These are phyloP conservation scores for Rhynchosporium graminicola DNA, from an alignment of 2,329 filamentous ascomycete genomes.

Conservation along the genomic window DNA sequence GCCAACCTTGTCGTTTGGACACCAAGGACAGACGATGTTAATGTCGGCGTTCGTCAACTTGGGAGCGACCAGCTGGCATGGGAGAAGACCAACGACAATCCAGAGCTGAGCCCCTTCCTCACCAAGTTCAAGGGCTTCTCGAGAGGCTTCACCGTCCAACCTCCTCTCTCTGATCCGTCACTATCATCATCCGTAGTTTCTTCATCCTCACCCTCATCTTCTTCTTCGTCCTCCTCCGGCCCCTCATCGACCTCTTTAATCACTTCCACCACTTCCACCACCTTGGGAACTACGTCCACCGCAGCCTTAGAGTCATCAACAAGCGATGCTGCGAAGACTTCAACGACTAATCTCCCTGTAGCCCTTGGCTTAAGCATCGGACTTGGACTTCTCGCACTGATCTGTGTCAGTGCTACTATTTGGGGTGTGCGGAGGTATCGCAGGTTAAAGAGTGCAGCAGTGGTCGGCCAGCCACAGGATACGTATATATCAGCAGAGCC, in stretches of 20 bases:
- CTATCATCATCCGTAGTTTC: not conserved
- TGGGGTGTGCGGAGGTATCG: conserved; percentile 1
- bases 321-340: not conserved
- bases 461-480: no score
- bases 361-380: not conserved
- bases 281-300: no score
- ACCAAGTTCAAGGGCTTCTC: not conserved
- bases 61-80: not conserved
- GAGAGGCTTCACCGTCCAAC: not conserved
- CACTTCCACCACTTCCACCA: no score
- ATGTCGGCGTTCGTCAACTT: not conserved
- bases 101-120: not conserved
- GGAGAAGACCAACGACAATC: not conserved
- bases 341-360: not conserved
- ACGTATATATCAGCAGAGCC: no score
- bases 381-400: not conserved
- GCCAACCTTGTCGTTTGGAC: not conserved
- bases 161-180: not conserved
- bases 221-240: not conserved
- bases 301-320: not conserved
- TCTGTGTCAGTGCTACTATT: not conserved
- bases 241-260: no score
- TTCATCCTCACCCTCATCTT: not conserved
- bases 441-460: not conserved
- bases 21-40: not conserved